These are phyloP conservation scores for Russula brevipes DNA, from an alignment of 768 basidiomycete species.

Conservation along the genomic window DNA sequence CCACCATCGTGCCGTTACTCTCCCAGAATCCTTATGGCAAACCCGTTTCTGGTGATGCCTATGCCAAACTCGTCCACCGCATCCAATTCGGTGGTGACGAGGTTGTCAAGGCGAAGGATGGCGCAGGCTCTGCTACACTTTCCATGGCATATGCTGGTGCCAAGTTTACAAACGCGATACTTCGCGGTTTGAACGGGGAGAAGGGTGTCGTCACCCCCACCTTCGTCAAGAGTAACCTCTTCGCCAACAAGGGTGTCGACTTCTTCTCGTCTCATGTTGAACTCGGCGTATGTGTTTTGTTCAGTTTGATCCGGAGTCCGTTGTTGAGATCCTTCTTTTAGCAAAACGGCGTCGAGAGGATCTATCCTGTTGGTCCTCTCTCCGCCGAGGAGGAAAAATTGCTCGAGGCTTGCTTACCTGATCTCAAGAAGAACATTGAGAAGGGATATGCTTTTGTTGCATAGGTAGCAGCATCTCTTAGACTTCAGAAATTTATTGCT, in stretches of 20 bases:
- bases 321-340: conserved; percentile 30
- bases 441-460: conserved; percentile 81
- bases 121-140: conserved; percentile 68
- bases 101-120: conserved; percentile 97
- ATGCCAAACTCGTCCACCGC: conserved; percentile 77
- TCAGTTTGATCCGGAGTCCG: not conserved
- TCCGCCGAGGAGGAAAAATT: conserved; percentile 81
- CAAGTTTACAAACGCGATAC: conserved; percentile 56
- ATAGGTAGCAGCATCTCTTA: conserved; percentile 22
- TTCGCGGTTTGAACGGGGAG: conserved; percentile 62
- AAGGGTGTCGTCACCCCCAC: conserved; percentile 71
- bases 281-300: conserved; percentile 66
- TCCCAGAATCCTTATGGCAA: conserved; percentile 74
- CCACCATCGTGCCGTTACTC: conserved; percentile 96
- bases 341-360: conserved; percentile 88
- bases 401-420: conserved; percentile 81
- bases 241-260: conserved; percentile 76
- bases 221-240: conserved; percentile 87
- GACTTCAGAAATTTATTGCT: conserved; percentile 8
- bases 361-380: conserved; percentile 76
- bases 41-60: conserved; percentile 65
- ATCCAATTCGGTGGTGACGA: conserved; percentile 99
- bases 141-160: conserved; percentile 78
- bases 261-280: conserved; percentile 95
- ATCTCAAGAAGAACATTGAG: conserved; percentile 96